phyloP scores from a whole-genome alignment of 2,329 filamentous ascomycete genomes.

The Scedosporium boydii region DNA sequence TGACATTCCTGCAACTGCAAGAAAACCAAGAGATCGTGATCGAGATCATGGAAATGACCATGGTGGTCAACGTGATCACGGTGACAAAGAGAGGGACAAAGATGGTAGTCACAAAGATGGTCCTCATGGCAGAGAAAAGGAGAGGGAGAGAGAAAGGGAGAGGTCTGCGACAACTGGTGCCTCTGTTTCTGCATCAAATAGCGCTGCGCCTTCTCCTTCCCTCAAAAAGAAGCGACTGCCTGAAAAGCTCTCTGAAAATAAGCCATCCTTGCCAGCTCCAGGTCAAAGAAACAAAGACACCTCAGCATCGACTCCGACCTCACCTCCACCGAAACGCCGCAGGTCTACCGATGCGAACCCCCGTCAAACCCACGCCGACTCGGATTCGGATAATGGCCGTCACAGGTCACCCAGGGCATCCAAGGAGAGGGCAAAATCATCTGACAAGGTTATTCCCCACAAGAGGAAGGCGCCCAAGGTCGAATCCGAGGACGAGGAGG shows the following conservation, averaged over 20 bases:
- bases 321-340: slow-evolving; percentile 28
- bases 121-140: not conserved
- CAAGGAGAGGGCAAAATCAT: slow-evolving; percentile 37
- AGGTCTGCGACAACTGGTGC: slow-evolving; percentile 23
- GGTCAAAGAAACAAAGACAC: slow-evolving; percentile 1
- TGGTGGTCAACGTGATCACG: no score
- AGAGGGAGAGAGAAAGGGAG: slow-evolving; percentile 20
- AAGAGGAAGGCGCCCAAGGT: slow-evolving; percentile 45
- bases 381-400: slow-evolving; percentile 45
- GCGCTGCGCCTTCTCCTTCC: slow-evolving; percentile 8
- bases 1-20: not conserved
- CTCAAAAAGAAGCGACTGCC: slow-evolving; percentile 42
- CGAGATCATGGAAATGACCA: not conserved
- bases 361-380: slow-evolving; percentile 28
- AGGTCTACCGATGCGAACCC: slow-evolving; percentile 4
- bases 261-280: slow-evolving; percentile 3
- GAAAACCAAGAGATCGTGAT: not conserved
- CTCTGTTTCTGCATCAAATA: slow-evolving; percentile 16
- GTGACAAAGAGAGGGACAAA: not conserved
- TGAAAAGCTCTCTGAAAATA: slow-evolving; percentile 7
- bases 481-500: slow-evolving; percentile 50
- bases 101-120: not conserved
- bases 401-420: slow-evolving; percentile 33
- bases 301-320: slow-evolving; percentile 34
- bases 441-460: slow-evolving; percentile 33